Conservation (phyloP, 2,329 filamentous ascomycete species). For the Neofusicoccum sp. region DNA sequence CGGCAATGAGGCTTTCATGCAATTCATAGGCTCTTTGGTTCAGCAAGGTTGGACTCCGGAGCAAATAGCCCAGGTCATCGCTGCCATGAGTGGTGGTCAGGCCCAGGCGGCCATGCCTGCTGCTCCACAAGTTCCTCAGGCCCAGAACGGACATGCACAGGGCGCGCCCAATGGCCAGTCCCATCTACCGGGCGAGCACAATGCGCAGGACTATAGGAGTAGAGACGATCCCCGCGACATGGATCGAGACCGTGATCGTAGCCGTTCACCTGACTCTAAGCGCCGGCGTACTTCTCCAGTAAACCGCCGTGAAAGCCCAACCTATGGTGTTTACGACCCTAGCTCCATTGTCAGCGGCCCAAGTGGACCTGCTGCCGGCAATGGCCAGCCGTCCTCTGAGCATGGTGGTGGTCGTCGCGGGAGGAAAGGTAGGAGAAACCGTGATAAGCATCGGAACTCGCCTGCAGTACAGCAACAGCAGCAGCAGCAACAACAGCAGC, state of each 20-base stretch:
- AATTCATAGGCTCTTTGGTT: constrained; percentile 16
- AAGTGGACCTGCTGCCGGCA: not conserved
- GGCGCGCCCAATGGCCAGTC: not conserved
- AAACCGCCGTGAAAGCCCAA: constrained; percentile 64
- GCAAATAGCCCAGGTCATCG: constrained; percentile 16
- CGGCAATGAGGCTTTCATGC: constrained; percentile 16
- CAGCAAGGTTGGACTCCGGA: constrained; percentile 16
- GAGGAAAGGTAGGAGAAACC: constrained; percentile 48
- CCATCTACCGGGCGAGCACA: not conserved
- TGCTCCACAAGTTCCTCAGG: constrained; percentile 1
- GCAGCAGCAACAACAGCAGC: constrained; percentile 1
- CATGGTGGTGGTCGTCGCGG: constrained; percentile 59
- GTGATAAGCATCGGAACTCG: constrained; percentile 26
- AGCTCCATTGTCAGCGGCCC: constrained; percentile 45
- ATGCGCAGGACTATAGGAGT: constrained; percentile 15
- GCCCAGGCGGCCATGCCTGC: not conserved
- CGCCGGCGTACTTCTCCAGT: constrained; percentile 65
- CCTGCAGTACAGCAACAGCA: constrained; percentile 7
- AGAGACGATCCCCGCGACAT: constrained; percentile 10
- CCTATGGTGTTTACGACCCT: constrained; percentile 71
- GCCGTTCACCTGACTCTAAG: constrained; percentile 70
- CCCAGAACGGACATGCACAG: constrained; percentile 10
- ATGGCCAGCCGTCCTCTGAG: not conserved
- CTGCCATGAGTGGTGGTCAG: constrained; percentile 2
- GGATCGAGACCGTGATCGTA: constrained; percentile 31